Evolutionary conservation across 2,329 filamentous ascomycete genomes (phyloP).

Genomic region (Paradendryphiella salina): DNA sequence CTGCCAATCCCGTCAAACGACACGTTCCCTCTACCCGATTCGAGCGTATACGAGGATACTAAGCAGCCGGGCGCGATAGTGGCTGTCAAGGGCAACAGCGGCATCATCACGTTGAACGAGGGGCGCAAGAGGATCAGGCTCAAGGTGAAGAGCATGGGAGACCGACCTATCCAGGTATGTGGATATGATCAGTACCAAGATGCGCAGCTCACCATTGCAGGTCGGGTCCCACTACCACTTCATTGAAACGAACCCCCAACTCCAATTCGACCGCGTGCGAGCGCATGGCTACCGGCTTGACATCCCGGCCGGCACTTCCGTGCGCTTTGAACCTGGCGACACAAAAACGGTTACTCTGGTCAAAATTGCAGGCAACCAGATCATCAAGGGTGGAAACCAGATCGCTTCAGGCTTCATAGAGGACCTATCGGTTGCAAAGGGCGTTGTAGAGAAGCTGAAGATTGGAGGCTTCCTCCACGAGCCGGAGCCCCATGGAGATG

Average conservation of each 20-base stretch:
- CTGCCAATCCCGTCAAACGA: slow-evolving; percentile 73
- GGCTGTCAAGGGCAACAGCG: slow-evolving; percentile 66
- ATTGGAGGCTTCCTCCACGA: slow-evolving; percentile 76
- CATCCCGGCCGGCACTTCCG: slow-evolving; percentile 86
- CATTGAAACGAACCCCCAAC: slow-evolving; percentile 86
- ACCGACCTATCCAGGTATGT: slow-evolving; percentile 81
- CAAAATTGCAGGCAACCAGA: slow-evolving; percentile 77
- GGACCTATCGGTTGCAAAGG: slow-evolving; percentile 60
- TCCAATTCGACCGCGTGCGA: slow-evolving; percentile 82
- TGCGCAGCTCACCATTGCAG: slow-evolving; percentile 43
- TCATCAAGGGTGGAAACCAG: slow-evolving; percentile 83
- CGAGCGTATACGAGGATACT: slow-evolving; percentile 66
- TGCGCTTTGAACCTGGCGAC: slow-evolving; percentile 93
- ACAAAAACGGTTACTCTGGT: slow-evolving; percentile 87
- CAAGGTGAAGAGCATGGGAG: slow-evolving; percentile 81
- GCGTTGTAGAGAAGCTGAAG: slow-evolving; percentile 69
- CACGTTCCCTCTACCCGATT: slow-evolving; percentile 67
- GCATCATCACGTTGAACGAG: slow-evolving; percentile 70
- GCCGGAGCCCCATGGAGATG: slow-evolving; percentile 65
- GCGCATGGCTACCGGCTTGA: slow-evolving; percentile 87
- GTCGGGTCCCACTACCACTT: slow-evolving; percentile 95
- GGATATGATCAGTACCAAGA: background rate
- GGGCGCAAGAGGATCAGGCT: slow-evolving; percentile 73
- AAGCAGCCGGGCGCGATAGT: slow-evolving; percentile 81
- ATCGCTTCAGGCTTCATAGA: slow-evolving; percentile 76